Evolutionary conservation across 768 basidiomycete genomes (phyloP).

Genomic region (Podaxis sp.): DNA sequence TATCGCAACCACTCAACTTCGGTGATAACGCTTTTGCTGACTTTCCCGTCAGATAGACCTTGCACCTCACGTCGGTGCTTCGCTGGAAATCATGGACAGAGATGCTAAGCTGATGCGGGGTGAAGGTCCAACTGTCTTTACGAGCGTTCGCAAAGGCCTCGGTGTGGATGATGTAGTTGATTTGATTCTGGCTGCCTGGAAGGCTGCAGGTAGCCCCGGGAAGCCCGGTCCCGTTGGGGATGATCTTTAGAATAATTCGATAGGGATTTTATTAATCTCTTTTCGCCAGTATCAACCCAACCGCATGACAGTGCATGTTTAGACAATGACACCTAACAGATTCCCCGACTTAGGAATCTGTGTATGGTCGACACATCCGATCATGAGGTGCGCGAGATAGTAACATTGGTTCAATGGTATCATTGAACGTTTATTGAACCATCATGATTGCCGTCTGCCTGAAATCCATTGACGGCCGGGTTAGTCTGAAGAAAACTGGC

Average conservation of each 20-base stretch:
- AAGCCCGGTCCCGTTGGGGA: conserved; percentile 48
- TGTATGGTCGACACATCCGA: no score
- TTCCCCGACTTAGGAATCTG: background rate
- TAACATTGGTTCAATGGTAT: no score
- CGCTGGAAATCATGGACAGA: conserved; percentile 90
- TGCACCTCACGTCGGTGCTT: conserved; percentile 89
- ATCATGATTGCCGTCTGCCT: no score
- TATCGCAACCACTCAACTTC: background rate
- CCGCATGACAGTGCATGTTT: background rate
- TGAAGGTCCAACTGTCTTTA: conserved; percentile 89
- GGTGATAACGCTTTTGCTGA: background rate
- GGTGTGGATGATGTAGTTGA: conserved; percentile 82
- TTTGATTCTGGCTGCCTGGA: conserved; percentile 88
- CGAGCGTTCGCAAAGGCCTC: conserved; percentile 73
- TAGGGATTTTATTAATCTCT: background rate
- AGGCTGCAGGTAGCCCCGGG: conserved; percentile 73
- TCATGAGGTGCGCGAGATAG: no score
- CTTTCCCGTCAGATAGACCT: conserved; percentile 72
- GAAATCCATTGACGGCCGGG: no score
- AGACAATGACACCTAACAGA: background rate
- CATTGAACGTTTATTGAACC: no score
- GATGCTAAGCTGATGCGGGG: conserved; percentile 95
- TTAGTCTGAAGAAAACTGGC: no score
- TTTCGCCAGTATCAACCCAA: background rate
- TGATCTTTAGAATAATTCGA: conserved; percentile 13